Percentiles rank a stretch among this genome's conserved stretches.
These are phyloP conservation scores for Coemansia sp. DNA, from an alignment of 192 early-diverging fungal species.

Conservation along the genomic window DNA sequence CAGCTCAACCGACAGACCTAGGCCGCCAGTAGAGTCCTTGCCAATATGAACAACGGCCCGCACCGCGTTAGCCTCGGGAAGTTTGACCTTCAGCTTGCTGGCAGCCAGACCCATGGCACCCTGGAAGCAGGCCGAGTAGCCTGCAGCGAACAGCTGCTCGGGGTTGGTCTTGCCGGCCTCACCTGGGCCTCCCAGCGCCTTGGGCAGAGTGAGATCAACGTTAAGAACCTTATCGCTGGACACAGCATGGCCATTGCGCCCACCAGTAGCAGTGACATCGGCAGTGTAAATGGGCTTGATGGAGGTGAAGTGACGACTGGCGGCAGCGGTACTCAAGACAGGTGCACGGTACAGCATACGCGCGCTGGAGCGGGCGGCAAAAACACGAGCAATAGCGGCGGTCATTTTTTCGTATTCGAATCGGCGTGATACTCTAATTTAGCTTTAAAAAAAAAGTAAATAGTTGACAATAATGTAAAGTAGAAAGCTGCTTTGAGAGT, in stretches of 20 bases:
- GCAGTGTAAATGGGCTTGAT: slow-evolving; percentile 63
- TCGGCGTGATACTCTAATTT: background rate
- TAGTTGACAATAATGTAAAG: background rate
- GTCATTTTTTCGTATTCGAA: slow-evolving; percentile 15
- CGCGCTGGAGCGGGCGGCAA: slow-evolving; percentile 32
- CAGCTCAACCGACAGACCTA: slow-evolving; percentile 57
- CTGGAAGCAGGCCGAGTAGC: slow-evolving; percentile 62
- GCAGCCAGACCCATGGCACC: slow-evolving; percentile 58
- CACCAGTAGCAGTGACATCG: slow-evolving; percentile 56
- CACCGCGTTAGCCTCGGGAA: slow-evolving; percentile 51
- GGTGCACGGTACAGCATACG: slow-evolving; percentile 7
- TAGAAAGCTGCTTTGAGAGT: background rate
- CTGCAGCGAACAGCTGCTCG: slow-evolving; percentile 59
- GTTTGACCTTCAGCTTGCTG: slow-evolving; percentile 46
- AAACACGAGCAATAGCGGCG: slow-evolving; percentile 23
- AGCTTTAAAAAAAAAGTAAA: background rate
- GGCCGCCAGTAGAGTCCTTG: slow-evolving; percentile 52
- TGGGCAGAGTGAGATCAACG: slow-evolving; percentile 56
- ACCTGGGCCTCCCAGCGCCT: slow-evolving; percentile 59
- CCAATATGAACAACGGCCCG: slow-evolving; percentile 54
- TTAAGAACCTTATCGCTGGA: slow-evolving; percentile 57
- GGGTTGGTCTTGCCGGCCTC: slow-evolving; percentile 58
- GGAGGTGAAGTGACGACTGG: slow-evolving; percentile 36
- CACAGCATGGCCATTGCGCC: slow-evolving; percentile 57
- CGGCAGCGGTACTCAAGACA: background rate